Conservation (phyloP, 352 stramenopile genomes). For the Vaucheria bursata region DNA sequence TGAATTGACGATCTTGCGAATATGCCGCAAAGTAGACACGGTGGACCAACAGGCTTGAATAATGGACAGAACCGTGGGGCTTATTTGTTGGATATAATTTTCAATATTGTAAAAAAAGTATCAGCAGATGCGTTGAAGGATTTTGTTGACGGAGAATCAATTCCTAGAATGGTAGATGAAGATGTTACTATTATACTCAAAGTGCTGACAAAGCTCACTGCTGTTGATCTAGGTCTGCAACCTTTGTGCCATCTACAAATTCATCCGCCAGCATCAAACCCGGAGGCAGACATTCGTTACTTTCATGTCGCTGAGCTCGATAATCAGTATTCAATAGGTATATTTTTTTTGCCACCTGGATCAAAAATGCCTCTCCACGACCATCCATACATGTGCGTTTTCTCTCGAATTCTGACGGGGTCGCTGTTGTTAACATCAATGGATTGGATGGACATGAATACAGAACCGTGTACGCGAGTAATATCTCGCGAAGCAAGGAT, state of each 20-base stretch:
- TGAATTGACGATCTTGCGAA: too few species aligned
- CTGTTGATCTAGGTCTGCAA: background rate
- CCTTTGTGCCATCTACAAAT: background rate
- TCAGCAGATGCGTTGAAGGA: background rate
- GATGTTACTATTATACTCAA: background rate
- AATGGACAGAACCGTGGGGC: too few species aligned
- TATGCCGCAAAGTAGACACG: too few species aligned
- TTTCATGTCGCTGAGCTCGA: constrained; percentile 32
- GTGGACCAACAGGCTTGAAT: too few species aligned
- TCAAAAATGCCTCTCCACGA: constrained; percentile 38
- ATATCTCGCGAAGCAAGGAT: background rate
- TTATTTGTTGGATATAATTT: too few species aligned
- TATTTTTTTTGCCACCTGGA: constrained; percentile 35
- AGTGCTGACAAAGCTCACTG: background rate
- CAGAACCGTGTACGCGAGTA: background rate
- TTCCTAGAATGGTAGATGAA: background rate
- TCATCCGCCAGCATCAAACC: background rate
- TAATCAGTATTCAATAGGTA: constrained; percentile 28
- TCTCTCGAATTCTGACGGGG: constrained; percentile 33
- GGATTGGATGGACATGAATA: constrained; percentile 12
- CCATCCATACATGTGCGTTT: constrained; percentile 41
- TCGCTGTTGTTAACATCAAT: constrained; percentile 33
- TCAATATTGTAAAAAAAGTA: background rate
- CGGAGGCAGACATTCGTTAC: constrained; percentile 25
- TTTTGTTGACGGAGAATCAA: background rate